phyloP scores from a whole-genome alignment of 108 stramenopile species.

The Nitzschia putrida region DNA sequence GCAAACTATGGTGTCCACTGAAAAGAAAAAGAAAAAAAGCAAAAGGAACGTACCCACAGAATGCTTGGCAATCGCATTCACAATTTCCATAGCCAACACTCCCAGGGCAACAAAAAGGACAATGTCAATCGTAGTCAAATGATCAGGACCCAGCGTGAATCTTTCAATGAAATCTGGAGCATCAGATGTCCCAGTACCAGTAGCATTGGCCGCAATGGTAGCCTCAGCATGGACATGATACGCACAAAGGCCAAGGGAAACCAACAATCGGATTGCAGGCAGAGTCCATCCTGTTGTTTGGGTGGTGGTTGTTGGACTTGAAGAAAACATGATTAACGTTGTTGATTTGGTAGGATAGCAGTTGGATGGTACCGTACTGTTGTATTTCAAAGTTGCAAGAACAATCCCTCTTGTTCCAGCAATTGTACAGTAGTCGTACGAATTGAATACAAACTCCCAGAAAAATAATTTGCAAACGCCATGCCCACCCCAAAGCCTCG shows the following conservation, averaged over 20 bases:
- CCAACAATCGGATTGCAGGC: conserved; percentile 8
- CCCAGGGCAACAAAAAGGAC: conserved; percentile 41
- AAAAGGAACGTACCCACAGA: conserved; percentile 32
- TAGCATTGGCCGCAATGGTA: background rate
- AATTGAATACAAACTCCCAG: too few species aligned
- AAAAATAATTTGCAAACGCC: too few species aligned
- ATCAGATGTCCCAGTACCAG: background rate
- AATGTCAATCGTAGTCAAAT: conserved; percentile 38
- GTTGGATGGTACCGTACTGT: too few species aligned
- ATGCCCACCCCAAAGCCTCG: too few species aligned
- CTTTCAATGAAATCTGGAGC: conserved; percentile 12
- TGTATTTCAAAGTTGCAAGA: too few species aligned
- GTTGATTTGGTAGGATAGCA: too few species aligned
- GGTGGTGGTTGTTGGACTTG: too few species aligned
- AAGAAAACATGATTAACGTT: too few species aligned
- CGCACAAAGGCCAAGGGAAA: conserved; percentile 5
- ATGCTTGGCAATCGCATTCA: conserved; percentile 28
- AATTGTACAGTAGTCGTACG: too few species aligned
- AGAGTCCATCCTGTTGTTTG: background rate
- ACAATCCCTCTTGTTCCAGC: too few species aligned
- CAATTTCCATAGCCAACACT: conserved; percentile 36
- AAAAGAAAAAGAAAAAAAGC: background rate
- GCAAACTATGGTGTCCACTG: background rate
- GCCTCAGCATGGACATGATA: conserved; percentile 25
- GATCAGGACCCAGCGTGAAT: conserved; percentile 13